Base-by-base conservation (phyloP, 352 stramenopile species). In the Pythium sukuiense region DNA sequence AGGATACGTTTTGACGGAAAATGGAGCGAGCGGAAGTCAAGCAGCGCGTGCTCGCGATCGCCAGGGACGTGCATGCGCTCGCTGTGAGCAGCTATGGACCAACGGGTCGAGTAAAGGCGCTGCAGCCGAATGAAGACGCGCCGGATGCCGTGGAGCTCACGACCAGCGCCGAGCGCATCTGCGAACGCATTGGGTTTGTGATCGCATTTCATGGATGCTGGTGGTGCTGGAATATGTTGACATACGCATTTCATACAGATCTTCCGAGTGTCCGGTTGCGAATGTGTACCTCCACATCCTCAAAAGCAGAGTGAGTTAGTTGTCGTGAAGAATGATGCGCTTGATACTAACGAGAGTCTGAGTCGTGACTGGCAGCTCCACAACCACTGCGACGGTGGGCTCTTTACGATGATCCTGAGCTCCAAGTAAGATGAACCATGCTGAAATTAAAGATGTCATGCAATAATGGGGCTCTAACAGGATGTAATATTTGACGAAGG, bases 261-360 rank as follows among this genome's bases (percentile, higher is more conserved):
- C 24, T 26, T 65, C 58, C 7, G 59, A 65, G 13, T 90, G 81
- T 18, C 75, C 81, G 26, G 69, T 87, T 8, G 71, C 79, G 18
- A 86, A 83, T 48, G 70, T 78, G n/a, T 84, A 82, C 58, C 62
- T 81, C 6, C 81, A 88, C 45, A 81, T 90, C 12, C 70, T 90
- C 6, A 76, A 80, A 58, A 85, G 72, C 70, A 79, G 81, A 65
- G 69, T 84, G 16, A 14, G 30, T 68, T 39, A 24, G 20, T 24
- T 24, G 20, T 24, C 20, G 20, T 24, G 20, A 24, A 24, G 20
- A 24, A 24, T 24, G 20, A 24, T 24, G 20, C 20, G 20, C 20
- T 24, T 24, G 20, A 24, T 24, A 24, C 20, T 24, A 24, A 24
- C 20, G 20, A 24, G 20, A 24, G 20, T 24, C 20, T 24, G 20